phyloP scores from a whole-genome alignment of 192 early-diverging fungal genomes.

The Backusella sp. region DNA sequence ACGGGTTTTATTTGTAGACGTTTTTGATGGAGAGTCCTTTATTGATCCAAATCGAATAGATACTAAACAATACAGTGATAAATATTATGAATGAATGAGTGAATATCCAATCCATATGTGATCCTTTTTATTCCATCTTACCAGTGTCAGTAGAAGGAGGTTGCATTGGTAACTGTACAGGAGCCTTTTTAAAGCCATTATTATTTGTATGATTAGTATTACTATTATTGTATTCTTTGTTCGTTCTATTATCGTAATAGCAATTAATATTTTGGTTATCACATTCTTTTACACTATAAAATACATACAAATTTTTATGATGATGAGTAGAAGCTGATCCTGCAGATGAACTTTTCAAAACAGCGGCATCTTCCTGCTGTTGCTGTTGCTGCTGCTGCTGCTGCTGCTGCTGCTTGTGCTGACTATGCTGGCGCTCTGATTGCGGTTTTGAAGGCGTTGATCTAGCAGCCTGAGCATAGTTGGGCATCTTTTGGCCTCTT shows the following conservation, averaged over 20 bases:
- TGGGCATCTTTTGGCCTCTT: neutral
- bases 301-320: constrained; percentile 3
- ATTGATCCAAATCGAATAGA: constrained; percentile 26
- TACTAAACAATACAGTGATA: neutral
- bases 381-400: neutral
- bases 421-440: neutral
- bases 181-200: constrained; percentile 4
- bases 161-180: constrained; percentile 13
- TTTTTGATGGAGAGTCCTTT: constrained; percentile 25
- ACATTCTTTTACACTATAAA: neutral
- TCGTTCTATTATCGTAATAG: neutral
- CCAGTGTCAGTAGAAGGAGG: constrained; percentile 25
- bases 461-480: constrained; percentile 15
- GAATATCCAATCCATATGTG: neutral
- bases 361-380: neutral
- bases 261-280: neutral
- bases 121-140: neutral
- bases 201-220: constrained; percentile 9
- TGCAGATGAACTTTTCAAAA: constrained; percentile 7
- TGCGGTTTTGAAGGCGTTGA: neutral
- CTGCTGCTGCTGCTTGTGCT: neutral
- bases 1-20: constrained; percentile 17
- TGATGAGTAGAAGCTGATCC: neutral
- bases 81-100: neutral
- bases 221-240: constrained; percentile 8